Evolutionary conservation across 139 green algal species (phyloP), one percentile per base, ranked within the genome.

Genomic region (Pseudopediastrum boryanum): DNA sequence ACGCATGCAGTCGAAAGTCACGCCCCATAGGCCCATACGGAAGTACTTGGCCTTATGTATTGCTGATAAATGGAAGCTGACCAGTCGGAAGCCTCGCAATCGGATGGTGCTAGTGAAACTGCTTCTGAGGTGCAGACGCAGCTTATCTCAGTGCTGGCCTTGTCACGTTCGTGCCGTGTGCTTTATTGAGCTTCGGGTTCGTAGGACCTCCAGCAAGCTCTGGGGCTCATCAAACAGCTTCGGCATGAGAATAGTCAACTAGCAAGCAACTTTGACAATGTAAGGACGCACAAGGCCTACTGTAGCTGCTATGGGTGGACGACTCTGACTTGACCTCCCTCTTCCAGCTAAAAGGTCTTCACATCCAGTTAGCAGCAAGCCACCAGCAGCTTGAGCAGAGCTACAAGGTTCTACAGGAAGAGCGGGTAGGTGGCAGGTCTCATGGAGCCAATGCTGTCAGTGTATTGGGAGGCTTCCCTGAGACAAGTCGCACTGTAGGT

Each of bases 221-320:
- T 85, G 56, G 76, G 48, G 13, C 61, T 89, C 7, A 71, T 89
- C 44, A 75, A 76, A 3, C 69, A 75, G 1, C 63, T 87, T 0
- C 58, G 71, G 7, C 35, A 33, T 1, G 87, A 92, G 42, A 92
- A 92, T 64, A 35, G 71, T 56, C 79, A 92, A 54, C 83, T 92
- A 0, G 83, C 80, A n/a, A 79, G 77, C 2, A 92, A 92, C 78
- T 92, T 92, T 77, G 87, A 92, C 21, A 86, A 84, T 38, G 87
- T 92, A 58, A 71, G 31, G 12, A 48, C 29, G 33, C 9, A 8
- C 21, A 46, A 48, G 10, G 31, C 0, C 16, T n/a, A 3, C 10
- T 13, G 42, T 48, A n/a, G n/a, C n/a, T n/a, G n/a, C n/a, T n/a
- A n/a, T n/a, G n/a, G n/a, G n/a, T n/a, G n/a, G n/a, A n/a, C n/a